A percentile compares a stretch with the other conserved stretches of the same genome.
Conservation (phyloP, 805 yeast genomes). For the Cyberlindnera euphorbiiphila region DNA sequence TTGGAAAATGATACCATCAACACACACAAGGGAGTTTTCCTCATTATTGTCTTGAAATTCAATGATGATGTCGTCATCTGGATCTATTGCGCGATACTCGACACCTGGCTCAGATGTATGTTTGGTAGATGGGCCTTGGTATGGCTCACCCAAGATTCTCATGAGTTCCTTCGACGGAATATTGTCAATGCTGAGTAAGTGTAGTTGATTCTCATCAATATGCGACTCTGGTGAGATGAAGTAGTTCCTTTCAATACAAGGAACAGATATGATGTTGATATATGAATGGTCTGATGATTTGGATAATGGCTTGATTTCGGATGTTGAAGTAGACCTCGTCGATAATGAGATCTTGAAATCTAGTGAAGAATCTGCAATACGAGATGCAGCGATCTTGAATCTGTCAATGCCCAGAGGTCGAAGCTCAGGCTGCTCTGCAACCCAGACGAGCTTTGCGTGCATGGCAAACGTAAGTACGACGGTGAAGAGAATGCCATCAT, state of each 20-base stretch:
- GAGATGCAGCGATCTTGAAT: conserved; percentile 64
- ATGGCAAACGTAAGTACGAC: conserved; percentile 83
- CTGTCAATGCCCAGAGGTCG: conserved; percentile 61
- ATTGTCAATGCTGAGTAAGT: conserved; percentile 18
- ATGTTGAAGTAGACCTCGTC: not conserved
- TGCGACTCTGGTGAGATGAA: conserved; percentile 25
- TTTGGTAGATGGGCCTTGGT: conserved; percentile 14
- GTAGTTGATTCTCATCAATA: conserved; percentile 14
- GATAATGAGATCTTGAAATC: conserved; percentile 6
- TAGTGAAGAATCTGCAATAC: conserved; percentile 30
- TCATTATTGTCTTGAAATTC: conserved; percentile 16
- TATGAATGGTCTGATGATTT: conserved; percentile 13
- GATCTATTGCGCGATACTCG: conserved; percentile 9
- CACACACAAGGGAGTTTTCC: conserved; percentile 16
- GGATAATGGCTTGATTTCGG: not conserved
- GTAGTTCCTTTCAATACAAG: conserved; percentile 22
- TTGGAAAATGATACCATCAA: conserved; percentile 22
- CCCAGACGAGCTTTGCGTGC: conserved; percentile 82
- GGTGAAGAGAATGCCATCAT: conserved; percentile 30
- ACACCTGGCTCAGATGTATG: conserved; percentile 14
- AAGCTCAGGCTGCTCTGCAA: conserved; percentile 66
- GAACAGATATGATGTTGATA: conserved; percentile 16
- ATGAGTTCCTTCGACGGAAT: conserved; percentile 12
- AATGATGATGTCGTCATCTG: conserved; percentile 6
- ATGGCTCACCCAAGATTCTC: conserved; percentile 18